Evolutionary conservation across 192 early-diverging fungal genomes (phyloP).

Genomic region (Gryganskiella cystojenkinii): DNA sequence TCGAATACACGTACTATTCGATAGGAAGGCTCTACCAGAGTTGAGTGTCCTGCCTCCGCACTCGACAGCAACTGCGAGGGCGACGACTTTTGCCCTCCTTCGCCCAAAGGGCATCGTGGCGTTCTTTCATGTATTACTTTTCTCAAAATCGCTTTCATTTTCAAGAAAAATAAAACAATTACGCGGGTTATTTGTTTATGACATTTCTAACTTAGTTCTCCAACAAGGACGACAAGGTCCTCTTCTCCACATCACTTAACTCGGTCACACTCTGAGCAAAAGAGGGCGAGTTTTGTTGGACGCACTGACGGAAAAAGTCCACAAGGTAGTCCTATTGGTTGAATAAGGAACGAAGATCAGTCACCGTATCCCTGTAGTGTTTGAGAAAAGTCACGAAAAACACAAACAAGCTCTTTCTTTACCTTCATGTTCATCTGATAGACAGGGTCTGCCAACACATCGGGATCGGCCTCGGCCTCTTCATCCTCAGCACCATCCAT

Average conservation of each 20-base stretch:
- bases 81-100: too few species aligned
- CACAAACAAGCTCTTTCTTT: constrained; percentile 8
- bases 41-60: too few species aligned
- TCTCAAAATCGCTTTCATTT: too few species aligned
- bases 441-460: constrained; percentile 73
- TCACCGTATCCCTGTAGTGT: constrained; percentile 1
- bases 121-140: too few species aligned
- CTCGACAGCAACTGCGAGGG: too few species aligned
- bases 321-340: constrained; percentile 61
- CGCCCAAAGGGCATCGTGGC: too few species aligned
- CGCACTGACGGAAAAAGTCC: constrained; percentile 69
- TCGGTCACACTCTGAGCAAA: constrained; percentile 37
- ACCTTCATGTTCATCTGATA: constrained; percentile 76
- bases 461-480: constrained; percentile 72
- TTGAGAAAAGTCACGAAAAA: constrained; percentile 5
- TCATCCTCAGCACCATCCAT: constrained; percentile 59
- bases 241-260: constrained; percentile 42
- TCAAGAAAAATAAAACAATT: too few species aligned
- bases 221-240: constrained; percentile 23
- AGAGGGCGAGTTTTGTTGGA: constrained; percentile 53
- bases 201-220: constrained; percentile 30
- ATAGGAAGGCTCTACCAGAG: too few species aligned
- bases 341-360: background rate
- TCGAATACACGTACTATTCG: too few species aligned
- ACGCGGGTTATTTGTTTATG: too few species aligned